Evolutionary conservation across 225 moss, liverwort and hornwort genomes (phyloP).

Genomic region (Polytrichum commune): DNA sequence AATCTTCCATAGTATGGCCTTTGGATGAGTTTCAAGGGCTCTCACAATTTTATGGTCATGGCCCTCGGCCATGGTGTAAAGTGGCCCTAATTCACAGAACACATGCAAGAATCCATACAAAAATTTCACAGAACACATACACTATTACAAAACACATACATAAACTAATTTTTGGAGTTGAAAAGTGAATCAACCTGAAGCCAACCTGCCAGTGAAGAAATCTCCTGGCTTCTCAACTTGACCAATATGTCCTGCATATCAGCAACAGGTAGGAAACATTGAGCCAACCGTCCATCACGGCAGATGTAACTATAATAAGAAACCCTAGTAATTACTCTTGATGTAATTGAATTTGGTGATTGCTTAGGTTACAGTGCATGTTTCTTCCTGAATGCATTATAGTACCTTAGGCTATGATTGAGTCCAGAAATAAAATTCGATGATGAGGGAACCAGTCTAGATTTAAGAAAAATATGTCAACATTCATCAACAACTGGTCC

Average conservation of each 20-base stretch:
- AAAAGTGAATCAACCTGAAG: conserved; percentile 5
- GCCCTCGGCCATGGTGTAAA: too few relatives aligned
- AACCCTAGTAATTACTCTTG: not conserved
- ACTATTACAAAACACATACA: not conserved
- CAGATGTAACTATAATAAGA: not conserved
- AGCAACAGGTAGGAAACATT: not conserved
- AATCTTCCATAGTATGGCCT: too few relatives aligned
- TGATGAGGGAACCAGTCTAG: not conserved
- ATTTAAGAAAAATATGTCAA: too few relatives aligned
- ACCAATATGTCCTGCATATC: conserved; percentile 47
- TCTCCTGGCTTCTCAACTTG: conserved; percentile 72
- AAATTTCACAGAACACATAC: not conserved
- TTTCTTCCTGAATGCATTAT: too few relatives aligned
- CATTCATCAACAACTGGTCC: too few relatives aligned
- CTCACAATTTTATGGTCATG: too few relatives aligned
- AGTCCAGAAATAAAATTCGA: not conserved
- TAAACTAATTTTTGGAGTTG: not conserved
- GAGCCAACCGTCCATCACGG: not conserved
- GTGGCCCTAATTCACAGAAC: too few relatives aligned
- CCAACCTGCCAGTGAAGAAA: conserved; percentile 86
- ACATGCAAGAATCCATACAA: too few relatives aligned
- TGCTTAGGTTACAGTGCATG: too few relatives aligned
- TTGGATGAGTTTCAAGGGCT: too few relatives aligned
- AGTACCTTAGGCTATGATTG: not conserved
- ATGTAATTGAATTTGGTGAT: too few relatives aligned